Conservation (phyloP, 805 yeast species). For the Yarrowia yakushimensis region DNA sequence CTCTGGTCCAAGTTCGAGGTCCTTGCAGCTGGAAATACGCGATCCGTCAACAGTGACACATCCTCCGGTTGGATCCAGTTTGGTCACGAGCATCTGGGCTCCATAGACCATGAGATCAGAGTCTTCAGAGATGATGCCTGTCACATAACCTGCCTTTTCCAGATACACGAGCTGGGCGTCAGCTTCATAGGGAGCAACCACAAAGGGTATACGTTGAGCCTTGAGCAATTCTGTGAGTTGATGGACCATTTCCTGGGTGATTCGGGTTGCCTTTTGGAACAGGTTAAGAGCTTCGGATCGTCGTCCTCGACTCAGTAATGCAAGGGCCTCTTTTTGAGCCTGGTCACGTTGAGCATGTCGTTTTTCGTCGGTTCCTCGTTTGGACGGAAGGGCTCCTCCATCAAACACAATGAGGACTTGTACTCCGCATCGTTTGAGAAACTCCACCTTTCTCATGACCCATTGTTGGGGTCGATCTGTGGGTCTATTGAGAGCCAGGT, state of each 20-base stretch:
- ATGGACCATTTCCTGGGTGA: constrained; percentile 89
- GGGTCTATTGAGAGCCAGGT: constrained; percentile 65
- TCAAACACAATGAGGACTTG: constrained; percentile 89
- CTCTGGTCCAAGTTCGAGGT: constrained; percentile 45
- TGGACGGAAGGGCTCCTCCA: constrained; percentile 82
- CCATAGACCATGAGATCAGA: constrained; percentile 92
- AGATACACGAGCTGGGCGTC: constrained; percentile 94
- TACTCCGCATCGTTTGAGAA: constrained; percentile 65
- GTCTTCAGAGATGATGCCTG: constrained; percentile 90
- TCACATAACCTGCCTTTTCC: constrained; percentile 68
- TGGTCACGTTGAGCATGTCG: constrained; percentile 56
- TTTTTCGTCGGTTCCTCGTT: constrained; percentile 65
- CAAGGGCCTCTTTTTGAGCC: constrained; percentile 56
- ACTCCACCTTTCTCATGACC: constrained; percentile 59
- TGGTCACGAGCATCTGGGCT: constrained; percentile 68
- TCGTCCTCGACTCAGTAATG: constrained; percentile 49
- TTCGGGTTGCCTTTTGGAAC: constrained; percentile 76
- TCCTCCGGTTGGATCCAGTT: constrained; percentile 64
- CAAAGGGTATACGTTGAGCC: constrained; percentile 53
- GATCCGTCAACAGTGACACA: constrained; percentile 66
- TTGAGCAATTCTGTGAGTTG: constrained; percentile 72
- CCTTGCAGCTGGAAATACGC: constrained; percentile 49
- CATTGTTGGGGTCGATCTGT: constrained; percentile 51
- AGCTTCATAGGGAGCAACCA: constrained; percentile 98
- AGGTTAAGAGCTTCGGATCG: constrained; percentile 58